phyloP scores from a whole-genome alignment of 2,329 filamentous ascomycete genomes.

The Fusarium keratoplasticum region DNA sequence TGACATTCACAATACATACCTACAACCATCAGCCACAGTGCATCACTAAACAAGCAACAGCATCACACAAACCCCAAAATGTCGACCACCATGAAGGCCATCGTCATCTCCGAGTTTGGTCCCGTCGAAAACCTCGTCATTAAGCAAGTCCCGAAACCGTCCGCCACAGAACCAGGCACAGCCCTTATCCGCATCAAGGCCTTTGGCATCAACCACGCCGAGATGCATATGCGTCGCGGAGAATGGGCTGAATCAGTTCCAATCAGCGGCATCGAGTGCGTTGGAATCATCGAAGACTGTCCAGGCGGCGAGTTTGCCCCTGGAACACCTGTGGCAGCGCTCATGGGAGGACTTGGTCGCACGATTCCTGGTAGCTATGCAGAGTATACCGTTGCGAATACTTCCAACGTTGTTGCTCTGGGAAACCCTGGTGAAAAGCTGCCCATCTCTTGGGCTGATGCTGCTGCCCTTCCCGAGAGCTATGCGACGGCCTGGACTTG shows the following conservation, averaged over 20 bases:
- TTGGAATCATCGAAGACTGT: neutral
- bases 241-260: conserved; percentile 25
- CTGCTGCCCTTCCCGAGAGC: conserved; percentile 14
- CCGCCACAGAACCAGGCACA: neutral
- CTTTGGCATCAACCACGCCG: conserved; percentile 23
- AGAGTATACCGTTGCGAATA: conserved; percentile 2
- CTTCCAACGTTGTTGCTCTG: conserved; percentile 7
- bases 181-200: conserved; percentile 15
- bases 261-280: conserved; percentile 23
- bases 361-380: conserved; percentile 20
- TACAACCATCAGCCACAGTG: neutral
- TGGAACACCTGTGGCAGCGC: conserved; percentile 4
- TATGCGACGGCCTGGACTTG: conserved; percentile 23
- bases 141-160: neutral
- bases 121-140: neutral
- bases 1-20: neutral
- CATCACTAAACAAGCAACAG: neutral
- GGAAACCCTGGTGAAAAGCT: neutral
- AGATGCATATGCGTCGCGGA: conserved; percentile 27
- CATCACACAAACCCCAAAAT: neutral
- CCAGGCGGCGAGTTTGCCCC: conserved; percentile 3
- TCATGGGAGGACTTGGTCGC: conserved; percentile 23
- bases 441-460: conserved; percentile 14
- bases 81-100: neutral
- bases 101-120: neutral